These are phyloP conservation scores for Fusarium pseudonygamai DNA, from an alignment of 2,329 filamentous ascomycete genomes.

Conservation along the genomic window DNA sequence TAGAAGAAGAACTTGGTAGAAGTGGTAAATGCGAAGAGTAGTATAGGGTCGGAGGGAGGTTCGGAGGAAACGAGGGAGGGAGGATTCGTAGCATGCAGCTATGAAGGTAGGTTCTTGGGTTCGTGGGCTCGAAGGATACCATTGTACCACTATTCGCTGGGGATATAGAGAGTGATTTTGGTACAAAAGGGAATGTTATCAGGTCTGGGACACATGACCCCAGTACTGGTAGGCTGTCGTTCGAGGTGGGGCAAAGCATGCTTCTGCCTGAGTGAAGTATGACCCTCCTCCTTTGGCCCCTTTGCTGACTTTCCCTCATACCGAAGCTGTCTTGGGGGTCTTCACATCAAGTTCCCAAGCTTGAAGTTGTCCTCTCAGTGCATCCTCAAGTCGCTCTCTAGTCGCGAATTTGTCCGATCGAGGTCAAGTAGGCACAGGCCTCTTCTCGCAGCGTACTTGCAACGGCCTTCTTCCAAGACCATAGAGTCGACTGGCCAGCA, in stretches of 20 bases:
- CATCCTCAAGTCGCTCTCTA: not conserved
- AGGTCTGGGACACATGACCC: too few relatives aligned
- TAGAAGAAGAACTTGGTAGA: not conserved
- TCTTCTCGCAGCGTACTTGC: not conserved
- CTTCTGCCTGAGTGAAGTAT: not conserved
- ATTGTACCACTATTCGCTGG: not conserved
- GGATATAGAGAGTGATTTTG: not conserved
- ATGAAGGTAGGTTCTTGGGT: not conserved
- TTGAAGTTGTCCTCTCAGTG: not conserved
- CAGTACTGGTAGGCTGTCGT: too few relatives aligned
- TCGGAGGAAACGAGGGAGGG: not conserved
- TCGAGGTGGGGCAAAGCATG: not conserved
- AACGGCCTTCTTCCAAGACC: not conserved
- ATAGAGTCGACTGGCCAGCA: not conserved
- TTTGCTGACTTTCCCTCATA: not conserved
- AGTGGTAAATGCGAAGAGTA: not conserved
- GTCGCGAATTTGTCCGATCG: not conserved
- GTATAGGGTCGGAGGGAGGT: not conserved
- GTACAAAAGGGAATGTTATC: too few relatives aligned
- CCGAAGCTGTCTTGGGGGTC: not conserved
- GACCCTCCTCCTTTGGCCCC: too few relatives aligned
- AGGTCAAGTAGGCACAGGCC: not conserved
- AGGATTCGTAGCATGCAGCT: not conserved
- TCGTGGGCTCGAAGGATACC: not conserved
- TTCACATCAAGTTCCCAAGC: not conserved